Evolutionary conservation across 2,329 filamentous ascomycete genomes (phyloP), one percentile per base, ranked within the genome.

Genomic region (Fusarium sp.): DNA sequence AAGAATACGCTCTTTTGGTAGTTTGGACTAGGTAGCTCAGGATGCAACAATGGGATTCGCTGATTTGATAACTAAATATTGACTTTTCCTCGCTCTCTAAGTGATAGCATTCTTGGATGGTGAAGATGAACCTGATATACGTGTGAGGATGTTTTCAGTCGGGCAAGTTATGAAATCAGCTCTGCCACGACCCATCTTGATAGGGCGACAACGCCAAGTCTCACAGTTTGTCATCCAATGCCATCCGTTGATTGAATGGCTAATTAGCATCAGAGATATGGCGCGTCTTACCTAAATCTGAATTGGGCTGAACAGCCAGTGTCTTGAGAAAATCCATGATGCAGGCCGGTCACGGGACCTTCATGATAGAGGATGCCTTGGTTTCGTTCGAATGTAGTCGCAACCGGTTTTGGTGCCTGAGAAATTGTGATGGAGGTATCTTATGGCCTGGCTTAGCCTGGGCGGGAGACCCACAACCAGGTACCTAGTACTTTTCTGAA

Each of bases 1-100:
- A 67, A 69, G 66, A 72, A 65, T 68, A 78, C 76, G 68, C 72
- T 78, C 76, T 67, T 77, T 79, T 73, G 72, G 60, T 77, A 68
- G 68, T 67, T 75, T 70, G 73, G 72, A 73, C 61, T 75, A 69
- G 41, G 56, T 38, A 51, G 54, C 69, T 69, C 57, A 57, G 70
- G 74, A 77, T 65, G 71, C 72, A 77, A 75, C 64, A 74, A 74
- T 75, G 73, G 70, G 71, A 73, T 55, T 70, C 56, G 53, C 28
- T 63, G 47, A 69, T 73, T 66, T 53, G 38, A 24, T 32, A 32
- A 51, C 17, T 38, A 35, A 51, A 44, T 9, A 15, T 44, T 57
- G 24, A 28, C 30, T 17, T 20, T 22, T 28, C 22, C 42, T 28
- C 26, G 63, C 35, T 61, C 14, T 30, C 22, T 26, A 20, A 39